Conservation (phyloP, 768 basidiomycete genomes). For the Pholiota microspora region DNA sequence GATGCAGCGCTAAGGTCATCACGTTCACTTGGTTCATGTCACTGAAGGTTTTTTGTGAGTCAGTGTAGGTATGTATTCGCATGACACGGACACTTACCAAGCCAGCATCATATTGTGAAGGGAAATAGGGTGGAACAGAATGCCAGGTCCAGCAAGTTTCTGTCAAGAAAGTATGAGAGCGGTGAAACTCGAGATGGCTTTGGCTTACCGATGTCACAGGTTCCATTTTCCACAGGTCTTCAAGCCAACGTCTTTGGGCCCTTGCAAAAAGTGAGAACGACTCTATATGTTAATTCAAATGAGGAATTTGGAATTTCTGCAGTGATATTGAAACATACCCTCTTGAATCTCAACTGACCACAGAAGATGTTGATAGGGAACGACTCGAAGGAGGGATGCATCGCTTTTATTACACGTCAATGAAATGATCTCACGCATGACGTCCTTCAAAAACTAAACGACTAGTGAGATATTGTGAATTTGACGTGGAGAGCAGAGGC, state of each 20-base stretch:
- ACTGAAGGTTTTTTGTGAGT: constrained; percentile 27
- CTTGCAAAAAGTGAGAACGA: constrained; percentile 10
- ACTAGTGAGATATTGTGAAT: neutral
- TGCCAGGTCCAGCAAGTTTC: constrained; percentile 31
- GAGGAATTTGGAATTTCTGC: neutral
- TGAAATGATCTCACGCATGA: constrained; percentile 35
- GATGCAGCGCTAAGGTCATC: constrained; percentile 35
- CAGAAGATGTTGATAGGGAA: constrained; percentile 54
- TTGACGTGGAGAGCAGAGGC: neutral
- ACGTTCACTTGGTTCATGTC: constrained; percentile 40
- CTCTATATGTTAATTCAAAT: constrained; percentile 20
- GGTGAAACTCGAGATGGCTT: neutral
- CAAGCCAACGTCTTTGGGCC: constrained; percentile 48
- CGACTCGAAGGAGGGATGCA: constrained; percentile 42
- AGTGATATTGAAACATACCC: constrained; percentile 30
- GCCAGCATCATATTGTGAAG: constrained; percentile 34
- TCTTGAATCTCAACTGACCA: constrained; percentile 43
- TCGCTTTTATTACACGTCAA: constrained; percentile 30
- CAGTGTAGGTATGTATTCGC: neutral
- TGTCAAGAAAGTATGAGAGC: constrained; percentile 3
- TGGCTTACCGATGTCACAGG: constrained; percentile 22
- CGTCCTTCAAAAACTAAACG: constrained; percentile 3
- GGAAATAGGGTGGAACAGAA: constrained; percentile 44
- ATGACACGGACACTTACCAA: constrained; percentile 32
- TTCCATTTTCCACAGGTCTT: constrained; percentile 42